phyloP scores from a whole-genome alignment of 2,329 filamentous ascomycete species.

The Epicoccum sorghinum region DNA sequence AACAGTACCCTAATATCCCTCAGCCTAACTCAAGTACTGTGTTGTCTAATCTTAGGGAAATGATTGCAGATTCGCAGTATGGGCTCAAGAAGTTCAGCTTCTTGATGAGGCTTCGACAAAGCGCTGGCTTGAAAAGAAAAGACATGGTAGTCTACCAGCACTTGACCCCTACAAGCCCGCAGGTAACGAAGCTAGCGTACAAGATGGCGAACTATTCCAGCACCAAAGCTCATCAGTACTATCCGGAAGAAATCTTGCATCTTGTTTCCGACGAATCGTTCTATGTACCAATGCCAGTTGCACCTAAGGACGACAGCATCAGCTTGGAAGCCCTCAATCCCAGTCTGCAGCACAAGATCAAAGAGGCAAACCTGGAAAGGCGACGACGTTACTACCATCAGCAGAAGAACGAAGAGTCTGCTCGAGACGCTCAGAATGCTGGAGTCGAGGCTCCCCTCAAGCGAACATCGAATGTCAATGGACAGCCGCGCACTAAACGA shows the following conservation, averaged over 20 bases:
- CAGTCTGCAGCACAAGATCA: conserved; percentile 27
- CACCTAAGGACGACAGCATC: conserved; percentile 39
- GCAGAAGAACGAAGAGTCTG: conserved; percentile 27
- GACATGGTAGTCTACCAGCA: conserved; percentile 57
- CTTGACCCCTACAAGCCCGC: conserved; percentile 51
- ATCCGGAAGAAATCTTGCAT: conserved; percentile 38
- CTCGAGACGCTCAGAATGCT: conserved; percentile 28
- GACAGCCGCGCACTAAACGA: conserved; percentile 22
- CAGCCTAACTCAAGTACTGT: conserved; percentile 61
- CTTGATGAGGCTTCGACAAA: conserved; percentile 24
- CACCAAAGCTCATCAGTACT: conserved; percentile 39
- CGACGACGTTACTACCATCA: conserved; percentile 21
- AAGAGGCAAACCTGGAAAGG: conserved; percentile 22
- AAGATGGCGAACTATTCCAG: conserved; percentile 55
- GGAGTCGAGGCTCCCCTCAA: conserved; percentile 25
- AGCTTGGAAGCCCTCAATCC: conserved; percentile 31
- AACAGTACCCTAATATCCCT: conserved; percentile 46
- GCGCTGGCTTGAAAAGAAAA: conserved; percentile 52
- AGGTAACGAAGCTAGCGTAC: conserved; percentile 56
- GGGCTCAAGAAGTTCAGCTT: conserved; percentile 58
- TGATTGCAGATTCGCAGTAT: conserved; percentile 53
- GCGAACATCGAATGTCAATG: conserved; percentile 3
- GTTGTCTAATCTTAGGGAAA: conserved; percentile 55
- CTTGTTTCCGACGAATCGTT: conserved; percentile 30
- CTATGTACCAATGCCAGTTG: conserved; percentile 23